phyloP scores from a whole-genome alignment of 768 basidiomycete genomes.

The Kwoniella dejecticola region DNA sequence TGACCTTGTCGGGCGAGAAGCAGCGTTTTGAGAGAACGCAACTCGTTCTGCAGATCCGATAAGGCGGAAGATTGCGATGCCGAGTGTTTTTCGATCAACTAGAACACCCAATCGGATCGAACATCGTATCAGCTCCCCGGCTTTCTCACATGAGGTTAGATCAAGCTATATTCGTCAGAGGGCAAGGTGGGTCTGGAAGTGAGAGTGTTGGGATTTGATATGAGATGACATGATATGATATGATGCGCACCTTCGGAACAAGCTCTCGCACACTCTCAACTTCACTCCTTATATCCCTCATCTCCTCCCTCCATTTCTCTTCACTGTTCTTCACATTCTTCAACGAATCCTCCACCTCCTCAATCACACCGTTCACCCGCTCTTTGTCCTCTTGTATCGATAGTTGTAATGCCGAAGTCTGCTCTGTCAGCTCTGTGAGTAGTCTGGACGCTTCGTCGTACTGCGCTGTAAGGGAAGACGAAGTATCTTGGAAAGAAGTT shows the following conservation, averaged over 20 bases:
- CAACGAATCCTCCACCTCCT: slow-evolving; percentile 50
- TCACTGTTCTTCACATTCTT: slow-evolving; percentile 64
- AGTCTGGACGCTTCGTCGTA: slow-evolving; percentile 62
- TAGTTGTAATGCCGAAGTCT: slow-evolving; percentile 41
- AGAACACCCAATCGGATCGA: background rate
- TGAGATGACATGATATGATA: background rate
- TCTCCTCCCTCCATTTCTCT: slow-evolving; percentile 75
- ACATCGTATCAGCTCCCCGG: background rate
- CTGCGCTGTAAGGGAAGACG: slow-evolving; percentile 78
- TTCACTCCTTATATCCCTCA: slow-evolving; percentile 89
- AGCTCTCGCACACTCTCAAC: slow-evolving; percentile 85
- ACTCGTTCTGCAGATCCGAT: slow-evolving; percentile 84
- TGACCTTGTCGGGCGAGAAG: slow-evolving; percentile 65
- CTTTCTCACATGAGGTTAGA: too few species aligned
- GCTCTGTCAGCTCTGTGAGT: slow-evolving; percentile 56
- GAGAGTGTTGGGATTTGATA: too few species aligned
- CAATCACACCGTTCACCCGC: slow-evolving; percentile 38
- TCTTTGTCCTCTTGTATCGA: slow-evolving; percentile 43
- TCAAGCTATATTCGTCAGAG: too few species aligned
- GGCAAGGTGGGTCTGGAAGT: too few species aligned
- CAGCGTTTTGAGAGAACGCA: slow-evolving; percentile 90
- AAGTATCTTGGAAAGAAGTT: slow-evolving; percentile 86
- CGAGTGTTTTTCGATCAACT: slow-evolving; percentile 96
- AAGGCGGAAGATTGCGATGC: slow-evolving; percentile 80
- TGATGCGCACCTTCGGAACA: slow-evolving; percentile 75